These are phyloP conservation scores for Schwanniomyces occidentalis DNA, from an alignment of 805 yeast species.

Conservation along the genomic window DNA sequence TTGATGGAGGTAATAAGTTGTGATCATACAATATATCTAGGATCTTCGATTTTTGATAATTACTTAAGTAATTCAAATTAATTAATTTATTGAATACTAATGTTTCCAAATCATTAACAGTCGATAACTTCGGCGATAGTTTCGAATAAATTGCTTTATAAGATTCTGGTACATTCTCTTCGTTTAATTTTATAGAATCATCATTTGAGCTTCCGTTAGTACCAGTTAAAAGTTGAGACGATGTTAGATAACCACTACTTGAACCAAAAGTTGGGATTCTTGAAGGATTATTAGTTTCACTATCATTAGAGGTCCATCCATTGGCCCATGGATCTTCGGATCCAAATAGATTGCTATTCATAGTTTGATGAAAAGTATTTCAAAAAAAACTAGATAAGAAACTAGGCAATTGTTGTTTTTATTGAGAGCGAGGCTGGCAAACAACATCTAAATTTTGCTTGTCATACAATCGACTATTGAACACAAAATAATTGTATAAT, in stretches of 20 bases:
- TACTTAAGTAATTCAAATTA: constrained; percentile 23
- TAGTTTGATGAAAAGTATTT: too few relatives aligned
- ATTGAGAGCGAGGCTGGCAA: too few relatives aligned
- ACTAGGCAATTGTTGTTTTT: too few relatives aligned
- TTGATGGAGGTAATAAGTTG: constrained; percentile 29
- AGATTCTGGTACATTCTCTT: constrained; percentile 29
- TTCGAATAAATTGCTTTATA: constrained; percentile 22
- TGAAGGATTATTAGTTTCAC: constrained; percentile 3
- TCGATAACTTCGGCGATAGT: constrained; percentile 16
- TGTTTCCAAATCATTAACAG: constrained; percentile 31
- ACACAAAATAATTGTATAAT: too few relatives aligned
- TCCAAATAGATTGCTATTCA: constrained; percentile 16
- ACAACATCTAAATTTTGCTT: too few relatives aligned
- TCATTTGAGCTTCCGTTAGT: not conserved
- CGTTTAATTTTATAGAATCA: constrained; percentile 6
- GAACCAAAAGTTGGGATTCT: constrained; percentile 7
- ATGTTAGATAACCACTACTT: constrained; percentile 19
- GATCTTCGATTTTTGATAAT: constrained; percentile 31
- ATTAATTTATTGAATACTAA: constrained; percentile 29
- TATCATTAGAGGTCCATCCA: constrained; percentile 33
- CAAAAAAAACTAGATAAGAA: too few relatives aligned
- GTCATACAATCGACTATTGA: too few relatives aligned
- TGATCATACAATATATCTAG: constrained; percentile 38
- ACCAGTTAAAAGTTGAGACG: constrained; percentile 24
- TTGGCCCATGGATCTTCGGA: constrained; percentile 41